A percentile compares a stretch with the other conserved stretches of the same genome.
Conservation (phyloP, 2,329 filamentous ascomycete genomes). For the Colletotrichum godetiae region DNA sequence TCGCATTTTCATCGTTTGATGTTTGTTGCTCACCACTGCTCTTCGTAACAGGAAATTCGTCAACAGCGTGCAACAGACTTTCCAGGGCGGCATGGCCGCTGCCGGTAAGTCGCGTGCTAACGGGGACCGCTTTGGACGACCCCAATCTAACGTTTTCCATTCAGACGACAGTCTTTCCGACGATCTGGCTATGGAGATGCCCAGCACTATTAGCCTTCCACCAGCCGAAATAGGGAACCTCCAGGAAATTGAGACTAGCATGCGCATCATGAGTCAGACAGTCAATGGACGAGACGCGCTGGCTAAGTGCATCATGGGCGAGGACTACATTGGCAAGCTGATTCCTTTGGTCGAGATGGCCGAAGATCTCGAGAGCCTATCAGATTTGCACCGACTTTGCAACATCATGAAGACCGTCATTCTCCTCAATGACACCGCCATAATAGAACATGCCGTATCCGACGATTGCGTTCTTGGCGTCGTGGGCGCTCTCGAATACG, state of each 20-base stretch:
- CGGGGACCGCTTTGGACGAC: not conserved
- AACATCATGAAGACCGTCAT: conserved; percentile 99
- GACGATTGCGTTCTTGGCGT: conserved; percentile 92
- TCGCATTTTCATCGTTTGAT: conserved; percentile 25
- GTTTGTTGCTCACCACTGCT: not conserved
- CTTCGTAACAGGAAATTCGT: conserved; percentile 82
- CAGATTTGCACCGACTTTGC: conserved; percentile 90
- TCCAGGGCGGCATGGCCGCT: conserved; percentile 68
- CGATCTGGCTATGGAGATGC: conserved; percentile 81
- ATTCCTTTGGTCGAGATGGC: conserved; percentile 88
- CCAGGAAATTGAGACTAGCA: conserved; percentile 83
- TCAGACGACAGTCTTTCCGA: conserved; percentile 89
- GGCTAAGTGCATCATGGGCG: conserved; percentile 84
- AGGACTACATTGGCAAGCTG: conserved; percentile 89
- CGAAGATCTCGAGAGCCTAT: conserved; percentile 88
- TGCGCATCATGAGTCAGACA: conserved; percentile 81
- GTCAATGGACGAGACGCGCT: conserved; percentile 85
- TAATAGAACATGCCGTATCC: conserved; percentile 93
- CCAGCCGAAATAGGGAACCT: conserved; percentile 85
- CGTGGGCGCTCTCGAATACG: conserved; percentile 95
- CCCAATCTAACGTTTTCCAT: conserved; percentile 40
- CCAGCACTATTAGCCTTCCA: conserved; percentile 78
- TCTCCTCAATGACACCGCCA: conserved; percentile 90
- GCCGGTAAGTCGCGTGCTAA: conserved; percentile 62
- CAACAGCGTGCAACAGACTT: conserved; percentile 82